Evolutionary conservation across 1,284 basidiomycete species (phyloP), one percentile per base, ranked within the genome.

Genomic region (Caloboletus inedulis): DNA sequence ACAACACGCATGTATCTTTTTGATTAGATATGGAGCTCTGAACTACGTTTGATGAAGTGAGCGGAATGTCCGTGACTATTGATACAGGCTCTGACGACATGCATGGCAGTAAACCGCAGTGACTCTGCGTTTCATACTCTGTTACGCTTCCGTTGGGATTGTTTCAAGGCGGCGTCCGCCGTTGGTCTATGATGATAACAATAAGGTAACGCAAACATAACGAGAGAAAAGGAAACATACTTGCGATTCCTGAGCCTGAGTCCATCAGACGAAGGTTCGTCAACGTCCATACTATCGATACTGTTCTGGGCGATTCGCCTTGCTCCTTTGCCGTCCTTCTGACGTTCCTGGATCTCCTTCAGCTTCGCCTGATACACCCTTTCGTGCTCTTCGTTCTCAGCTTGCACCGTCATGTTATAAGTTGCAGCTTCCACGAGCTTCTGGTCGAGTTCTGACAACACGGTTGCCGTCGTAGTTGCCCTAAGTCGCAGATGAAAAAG

Each of bases 391-490:
- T 71, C 69, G 21, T 69, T 68, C 27, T 64, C 63, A 13, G 49
- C 51, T 51, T 71, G 71, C 19, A 62, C 60, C 2, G 55, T 56
- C 12, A 52, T 59, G 9, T 49, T 62, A 34, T 70, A 68, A 1
- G 60, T 56, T 1, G 70, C 59, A 13, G 77, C 62, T 30, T 68
- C 61, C 21, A 65, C 59, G 29, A 78, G 66, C 57, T 76, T 75
- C 21, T 72, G 64, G 53, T 85, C 81, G 12, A 85, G 74, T 4
- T 81, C 75, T n/a, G 75, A 63, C 41, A 85, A 69, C 14, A 84
- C 75, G 5, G 72, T 69, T n/a, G 83, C 76, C 1, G 91, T 91
- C 14, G 87, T 91, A 7, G 77, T 72, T 27, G 87, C 84, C 90
- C 89, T 91, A 30, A 1, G 27, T 57, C 31, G 33, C 18, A 37